Evolutionary conservation across 768 basidiomycete genomes (phyloP), one percentile per base, ranked within the genome.

Genomic region (Mycena metata): DNA sequence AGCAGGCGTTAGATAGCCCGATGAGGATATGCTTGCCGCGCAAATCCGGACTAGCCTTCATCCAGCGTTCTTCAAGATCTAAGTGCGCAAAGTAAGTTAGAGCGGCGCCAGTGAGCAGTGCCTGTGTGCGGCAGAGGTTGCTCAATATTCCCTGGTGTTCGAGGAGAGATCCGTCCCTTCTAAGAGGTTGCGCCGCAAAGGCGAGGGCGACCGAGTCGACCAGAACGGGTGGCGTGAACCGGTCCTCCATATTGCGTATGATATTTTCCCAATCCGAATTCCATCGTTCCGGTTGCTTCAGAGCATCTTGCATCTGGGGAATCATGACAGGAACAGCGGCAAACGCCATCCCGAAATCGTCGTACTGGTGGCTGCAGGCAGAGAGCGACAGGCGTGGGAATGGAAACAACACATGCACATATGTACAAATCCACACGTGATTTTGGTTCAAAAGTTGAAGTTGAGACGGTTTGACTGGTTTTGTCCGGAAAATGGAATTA

Each of bases 231-330:
- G 43, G 50, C 26, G 47, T 65, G 16, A 54, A 15, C 19, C 36
- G 54, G 1, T n/a, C n/a, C n/a, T 66, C 49, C n/a, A 59, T n/a
- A 4, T n/a, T 42, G n/a, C 35, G 19, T 13, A 41, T 52, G 24
- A 68, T 41, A 17, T 39, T 59, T 47, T 73, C 69, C 72, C 72
- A 73, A 30, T 70, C 58, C 6, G 41, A 23, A 36, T 73, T 68
- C 72, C 72, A 73, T 46, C 52, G 33, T 21, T 57, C 60, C 2
- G 72, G 72, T 17, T 72, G 46, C 12, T 39, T 42, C 15, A 52
- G 23, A 15, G 71, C 71, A n/a, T 41, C 39, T 5, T 72, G 71
- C 30, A 65, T 72, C n/a, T n/a, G n/a, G n/a, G n/a, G n/a, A n/a
- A n/a, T n/a, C n/a, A n/a, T n/a, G n/a, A n/a, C n/a, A n/a, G n/a